Conservation (phyloP, 2,329 filamentous ascomycete species). For the Ampelomyces quisqualis region DNA sequence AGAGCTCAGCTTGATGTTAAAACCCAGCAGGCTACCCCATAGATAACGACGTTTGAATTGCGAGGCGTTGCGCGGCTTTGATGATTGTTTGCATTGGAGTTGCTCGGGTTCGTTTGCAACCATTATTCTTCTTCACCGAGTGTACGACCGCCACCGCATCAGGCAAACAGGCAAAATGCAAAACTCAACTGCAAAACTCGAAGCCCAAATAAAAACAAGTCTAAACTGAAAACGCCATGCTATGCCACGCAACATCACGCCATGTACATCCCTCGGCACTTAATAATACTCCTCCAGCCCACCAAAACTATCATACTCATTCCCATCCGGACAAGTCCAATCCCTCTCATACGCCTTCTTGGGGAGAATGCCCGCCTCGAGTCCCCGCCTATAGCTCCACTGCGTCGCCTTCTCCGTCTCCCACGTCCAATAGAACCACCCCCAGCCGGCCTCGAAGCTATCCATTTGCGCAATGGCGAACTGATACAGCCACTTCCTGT, state of each 20-base stretch:
- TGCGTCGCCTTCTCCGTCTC: constrained; percentile 81
- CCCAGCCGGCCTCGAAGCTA: constrained; percentile 88
- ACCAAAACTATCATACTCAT: constrained; percentile 45
- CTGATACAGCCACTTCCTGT: constrained; percentile 82
- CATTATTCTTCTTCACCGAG: too few relatives aligned
- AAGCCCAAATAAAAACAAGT: background rate
- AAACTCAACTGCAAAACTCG: background rate
- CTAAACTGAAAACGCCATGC: too few relatives aligned
- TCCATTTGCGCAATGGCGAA: constrained; percentile 97
- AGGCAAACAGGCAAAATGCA: background rate
- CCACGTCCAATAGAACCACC: constrained; percentile 99
- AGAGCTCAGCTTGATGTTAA: too few relatives aligned
- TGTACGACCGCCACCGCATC: background rate
- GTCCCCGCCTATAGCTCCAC: constrained; percentile 87
- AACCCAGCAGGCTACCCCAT: too few relatives aligned
- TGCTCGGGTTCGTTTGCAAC: too few relatives aligned
- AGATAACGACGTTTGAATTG: too few relatives aligned
- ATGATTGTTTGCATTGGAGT: too few relatives aligned
- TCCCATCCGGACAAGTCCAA: constrained; percentile 45
- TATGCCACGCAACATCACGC: too few relatives aligned
- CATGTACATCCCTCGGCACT: background rate
- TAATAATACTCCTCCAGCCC: constrained; percentile 50
- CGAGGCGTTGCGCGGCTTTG: too few relatives aligned
- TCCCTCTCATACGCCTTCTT: constrained; percentile 46
- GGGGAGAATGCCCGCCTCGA: constrained; percentile 77